These are phyloP conservation scores for Echinosophora koreensis DNA, from an alignment of 306 rosid species.

Conservation along the genomic window DNA sequence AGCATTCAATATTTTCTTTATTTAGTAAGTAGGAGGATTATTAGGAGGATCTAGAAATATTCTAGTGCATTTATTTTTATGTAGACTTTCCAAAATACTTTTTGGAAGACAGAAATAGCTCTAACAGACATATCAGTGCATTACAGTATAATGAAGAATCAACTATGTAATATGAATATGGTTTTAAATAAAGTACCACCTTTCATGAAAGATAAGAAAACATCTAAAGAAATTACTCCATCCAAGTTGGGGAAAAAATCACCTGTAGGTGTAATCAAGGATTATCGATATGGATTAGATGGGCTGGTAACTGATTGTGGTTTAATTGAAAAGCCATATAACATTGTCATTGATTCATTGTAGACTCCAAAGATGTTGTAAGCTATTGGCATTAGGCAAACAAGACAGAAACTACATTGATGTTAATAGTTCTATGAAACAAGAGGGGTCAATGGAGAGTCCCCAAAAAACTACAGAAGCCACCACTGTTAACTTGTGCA, in stretches of 20 bases:
- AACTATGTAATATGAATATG: not conserved
- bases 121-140: slow-evolving; percentile 26
- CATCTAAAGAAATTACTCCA: slow-evolving; percentile 36
- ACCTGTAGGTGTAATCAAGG: slow-evolving; percentile 41
- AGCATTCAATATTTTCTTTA: too few relatives aligned
- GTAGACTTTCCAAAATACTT: slow-evolving; percentile 39
- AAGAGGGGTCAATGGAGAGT: too few relatives aligned
- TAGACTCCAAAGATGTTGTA: too few relatives aligned
- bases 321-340: too few relatives aligned
- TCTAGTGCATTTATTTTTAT: not conserved
- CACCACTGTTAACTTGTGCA: too few relatives aligned
- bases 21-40: too few relatives aligned
- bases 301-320: slow-evolving; percentile 29
- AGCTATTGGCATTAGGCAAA: too few relatives aligned
- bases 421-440: too few relatives aligned
- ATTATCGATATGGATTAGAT: slow-evolving; percentile 38
- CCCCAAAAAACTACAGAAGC: too few relatives aligned
- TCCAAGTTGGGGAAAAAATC: slow-evolving; percentile 26
- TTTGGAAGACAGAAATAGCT: slow-evolving; percentile 8
- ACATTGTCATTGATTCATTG: too few relatives aligned
- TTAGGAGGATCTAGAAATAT: too few relatives aligned
- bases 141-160: slow-evolving; percentile 11
- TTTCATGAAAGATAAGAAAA: slow-evolving; percentile 32
- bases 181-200: slow-evolving; percentile 25
- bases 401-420: too few relatives aligned